Conservation (phyloP, 1,284 basidiomycete genomes). For the Malassezia sympodialis region DNA sequence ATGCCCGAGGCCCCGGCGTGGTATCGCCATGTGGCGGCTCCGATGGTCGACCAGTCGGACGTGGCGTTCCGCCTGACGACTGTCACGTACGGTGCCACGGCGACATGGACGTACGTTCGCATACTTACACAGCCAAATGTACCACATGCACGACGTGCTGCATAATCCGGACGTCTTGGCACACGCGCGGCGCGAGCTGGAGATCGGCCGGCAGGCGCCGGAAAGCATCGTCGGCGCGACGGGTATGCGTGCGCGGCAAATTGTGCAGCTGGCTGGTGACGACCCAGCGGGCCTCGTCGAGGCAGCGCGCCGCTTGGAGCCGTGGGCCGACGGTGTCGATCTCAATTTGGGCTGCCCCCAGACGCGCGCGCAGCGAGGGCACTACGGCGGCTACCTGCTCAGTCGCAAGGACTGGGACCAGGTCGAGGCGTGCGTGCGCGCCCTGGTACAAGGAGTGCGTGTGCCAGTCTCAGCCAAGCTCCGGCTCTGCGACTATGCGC, state of each 20-base stretch:
- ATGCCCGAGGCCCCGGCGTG: conserved; percentile 17
- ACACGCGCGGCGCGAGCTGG: conserved; percentile 19
- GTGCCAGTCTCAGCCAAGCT: conserved; percentile 60
- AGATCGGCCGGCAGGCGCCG: conserved; percentile 18
- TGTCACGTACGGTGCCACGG: conserved; percentile 31
- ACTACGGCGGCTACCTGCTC: conserved; percentile 64
- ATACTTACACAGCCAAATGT: conserved; percentile 24
- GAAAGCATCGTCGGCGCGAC: conserved; percentile 14
- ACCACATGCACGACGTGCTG: conserved; percentile 19
- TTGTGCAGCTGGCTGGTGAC: conserved; percentile 64
- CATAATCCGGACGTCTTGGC: conserved; percentile 19
- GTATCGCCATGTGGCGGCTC: conserved; percentile 27
- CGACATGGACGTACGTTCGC: conserved; percentile 25
- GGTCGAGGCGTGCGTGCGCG: conserved; percentile 51
- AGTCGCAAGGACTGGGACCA: conserved; percentile 60
- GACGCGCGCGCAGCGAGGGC: conserved; percentile 58
- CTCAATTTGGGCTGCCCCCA: conserved; percentile 63
- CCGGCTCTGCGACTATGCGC: conserved; percentile 51
- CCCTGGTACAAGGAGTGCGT: conserved; percentile 7
- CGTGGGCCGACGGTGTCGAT: conserved; percentile 55
- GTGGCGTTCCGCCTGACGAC: conserved; percentile 33
- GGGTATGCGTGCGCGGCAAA: conserved; percentile 50
- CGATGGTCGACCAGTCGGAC: conserved; percentile 41
- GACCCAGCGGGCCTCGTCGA: conserved; percentile 56
- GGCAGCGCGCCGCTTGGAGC: conserved; percentile 57